phyloP scores from a whole-genome alignment of 129 eudicot genomes.

The Artemisia annua region DNA sequence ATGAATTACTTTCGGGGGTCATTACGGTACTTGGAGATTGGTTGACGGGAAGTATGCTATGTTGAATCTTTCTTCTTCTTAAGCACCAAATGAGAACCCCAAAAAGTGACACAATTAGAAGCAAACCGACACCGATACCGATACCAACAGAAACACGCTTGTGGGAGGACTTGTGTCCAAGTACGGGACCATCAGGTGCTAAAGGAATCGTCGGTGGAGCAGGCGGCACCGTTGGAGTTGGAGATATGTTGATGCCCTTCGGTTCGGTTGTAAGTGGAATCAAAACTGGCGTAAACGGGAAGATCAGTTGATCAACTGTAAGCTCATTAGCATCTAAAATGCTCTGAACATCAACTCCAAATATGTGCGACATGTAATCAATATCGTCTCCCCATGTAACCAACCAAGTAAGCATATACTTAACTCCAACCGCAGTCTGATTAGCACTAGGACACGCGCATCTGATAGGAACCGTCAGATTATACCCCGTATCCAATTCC shows the following conservation, averaged over 20 bases:
- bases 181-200: not conserved
- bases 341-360: slow-evolving; percentile 31
- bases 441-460: slow-evolving; percentile 71
- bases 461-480: slow-evolving; percentile 50
- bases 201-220: slow-evolving; percentile 34
- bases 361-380: slow-evolving; percentile 30
- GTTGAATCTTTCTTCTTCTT: slow-evolving; percentile 23
- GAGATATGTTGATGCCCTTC: slow-evolving; percentile 16
- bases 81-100: slow-evolving; percentile 44
- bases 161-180: slow-evolving; percentile 34
- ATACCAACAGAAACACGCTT: slow-evolving; percentile 52
- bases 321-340: slow-evolving; percentile 61
- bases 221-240: slow-evolving; percentile 41
- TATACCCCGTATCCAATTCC: slow-evolving; percentile 10
- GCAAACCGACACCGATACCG: slow-evolving; percentile 55
- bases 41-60: slow-evolving; percentile 15
- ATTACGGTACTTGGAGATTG: slow-evolving; percentile 7
- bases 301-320: not conserved
- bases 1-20: slow-evolving; percentile 32
- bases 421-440: slow-evolving; percentile 52
- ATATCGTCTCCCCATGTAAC: slow-evolving; percentile 34
- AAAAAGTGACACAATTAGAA: slow-evolving; percentile 26
- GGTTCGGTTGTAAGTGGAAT: slow-evolving; percentile 58
- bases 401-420: slow-evolving; percentile 53
- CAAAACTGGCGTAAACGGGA: slow-evolving; percentile 59